Evolutionary conservation across 768 basidiomycete species (phyloP).

Genomic region (Trametes cinnabarina): DNA sequence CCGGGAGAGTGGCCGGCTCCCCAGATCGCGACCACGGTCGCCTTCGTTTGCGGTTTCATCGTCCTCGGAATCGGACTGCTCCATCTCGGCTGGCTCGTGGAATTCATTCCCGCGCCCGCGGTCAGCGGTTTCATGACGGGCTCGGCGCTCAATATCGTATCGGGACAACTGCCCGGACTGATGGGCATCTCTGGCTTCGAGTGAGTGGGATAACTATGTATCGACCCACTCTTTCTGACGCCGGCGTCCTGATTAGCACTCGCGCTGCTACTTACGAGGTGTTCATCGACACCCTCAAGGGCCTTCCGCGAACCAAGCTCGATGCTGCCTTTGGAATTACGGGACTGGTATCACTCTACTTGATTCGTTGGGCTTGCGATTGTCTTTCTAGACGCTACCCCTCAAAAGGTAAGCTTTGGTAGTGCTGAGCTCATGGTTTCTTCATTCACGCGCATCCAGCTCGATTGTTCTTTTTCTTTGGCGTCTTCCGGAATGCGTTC

Average conservation of each 20-base stretch:
- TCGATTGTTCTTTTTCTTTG: slow-evolving; percentile 71
- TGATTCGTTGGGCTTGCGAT: slow-evolving; percentile 59
- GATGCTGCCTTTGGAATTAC: slow-evolving; percentile 90
- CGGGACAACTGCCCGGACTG: slow-evolving; percentile 82
- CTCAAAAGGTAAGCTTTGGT: slow-evolving; percentile 42
- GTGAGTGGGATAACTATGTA: slow-evolving; percentile 40
- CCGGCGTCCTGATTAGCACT: slow-evolving; percentile 52
- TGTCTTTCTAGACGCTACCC: slow-evolving; percentile 57
- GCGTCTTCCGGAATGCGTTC: slow-evolving; percentile 76
- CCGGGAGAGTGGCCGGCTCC: slow-evolving; percentile 60
- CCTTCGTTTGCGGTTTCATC: slow-evolving; percentile 88
- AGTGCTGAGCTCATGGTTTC: neutral
- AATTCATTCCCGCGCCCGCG: slow-evolving; percentile 85
- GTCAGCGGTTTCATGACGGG: slow-evolving; percentile 95
- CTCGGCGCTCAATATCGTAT: slow-evolving; percentile 84
- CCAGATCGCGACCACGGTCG: slow-evolving; percentile 80
- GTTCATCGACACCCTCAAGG: slow-evolving; percentile 88
- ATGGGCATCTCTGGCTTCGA: slow-evolving; percentile 85
- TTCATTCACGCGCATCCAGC: slow-evolving; percentile 36
- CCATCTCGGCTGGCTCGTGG: slow-evolving; percentile 90
- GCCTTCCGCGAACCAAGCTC: slow-evolving; percentile 60
- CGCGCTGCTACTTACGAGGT: slow-evolving; percentile 80
- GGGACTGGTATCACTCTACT: slow-evolving; percentile 67
- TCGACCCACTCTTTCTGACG: slow-evolving; percentile 12
- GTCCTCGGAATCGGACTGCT: slow-evolving; percentile 86